These are phyloP conservation scores for Gnetum montanum DNA, from an alignment of 75 land plant species.

Conservation along the genomic window DNA sequence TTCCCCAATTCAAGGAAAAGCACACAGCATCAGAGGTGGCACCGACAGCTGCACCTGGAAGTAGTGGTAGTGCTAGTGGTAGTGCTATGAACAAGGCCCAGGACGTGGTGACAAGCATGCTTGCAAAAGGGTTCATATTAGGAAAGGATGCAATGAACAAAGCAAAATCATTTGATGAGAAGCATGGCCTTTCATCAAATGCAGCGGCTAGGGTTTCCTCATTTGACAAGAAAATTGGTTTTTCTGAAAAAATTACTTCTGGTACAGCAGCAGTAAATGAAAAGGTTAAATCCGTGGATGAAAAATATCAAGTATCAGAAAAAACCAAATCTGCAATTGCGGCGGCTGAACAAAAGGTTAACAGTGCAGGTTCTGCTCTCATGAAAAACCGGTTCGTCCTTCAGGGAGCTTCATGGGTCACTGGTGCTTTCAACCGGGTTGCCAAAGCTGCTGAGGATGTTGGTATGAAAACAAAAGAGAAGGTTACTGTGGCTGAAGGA, in stretches of 20 bases:
- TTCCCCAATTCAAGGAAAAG: not conserved
- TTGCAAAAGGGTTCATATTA: conserved; percentile 61
- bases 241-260: conserved; percentile 47
- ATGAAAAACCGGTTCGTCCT: conserved; percentile 56
- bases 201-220: conserved; percentile 52
- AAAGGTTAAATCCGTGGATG: conserved; percentile 58
- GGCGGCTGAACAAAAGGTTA: conserved; percentile 64
- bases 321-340: conserved; percentile 61
- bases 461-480: conserved; percentile 50
- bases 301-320: conserved; percentile 74
- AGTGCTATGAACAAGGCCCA: conserved; percentile 55
- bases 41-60: not conserved
- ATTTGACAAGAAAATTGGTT: conserved; percentile 59
- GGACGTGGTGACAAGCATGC: conserved; percentile 72
- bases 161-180: conserved; percentile 75
- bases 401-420: conserved; percentile 52
- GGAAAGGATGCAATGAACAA: conserved; percentile 67
- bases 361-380: conserved; percentile 61
- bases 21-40: not conserved
- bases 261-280: conserved; percentile 55
- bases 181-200: conserved; percentile 51
- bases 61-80: too few relatives aligned
- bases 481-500: conserved; percentile 29
- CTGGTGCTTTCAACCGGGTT: conserved; percentile 54
- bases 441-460: conserved; percentile 64